Evolutionary conservation across 352 stramenopile genomes (phyloP).

Genomic region (Vaucheria bursata): DNA sequence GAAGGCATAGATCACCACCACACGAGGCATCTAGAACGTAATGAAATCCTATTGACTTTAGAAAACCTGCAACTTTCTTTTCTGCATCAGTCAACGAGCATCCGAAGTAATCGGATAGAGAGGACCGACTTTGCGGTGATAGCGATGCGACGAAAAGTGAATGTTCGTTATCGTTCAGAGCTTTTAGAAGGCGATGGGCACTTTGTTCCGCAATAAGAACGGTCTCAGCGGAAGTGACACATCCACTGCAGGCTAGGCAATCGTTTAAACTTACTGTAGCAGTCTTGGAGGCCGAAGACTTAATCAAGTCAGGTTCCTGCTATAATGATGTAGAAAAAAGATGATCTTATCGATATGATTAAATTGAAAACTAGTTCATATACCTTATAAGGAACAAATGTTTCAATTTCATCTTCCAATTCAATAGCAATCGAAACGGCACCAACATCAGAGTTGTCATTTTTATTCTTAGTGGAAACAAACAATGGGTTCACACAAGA

Average conservation of each 20-base stretch:
- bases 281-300: constrained; percentile 52
- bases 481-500: constrained; percentile 85
- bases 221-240: constrained; percentile 84
- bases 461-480: constrained; percentile 39
- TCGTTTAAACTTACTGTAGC: constrained; percentile 83
- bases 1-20: constrained; percentile 40
- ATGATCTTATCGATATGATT: too few species aligned
- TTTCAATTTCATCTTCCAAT: constrained; percentile 21
- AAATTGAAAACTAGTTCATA: too few species aligned
- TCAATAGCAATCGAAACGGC: constrained; percentile 18
- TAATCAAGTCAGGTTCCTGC: constrained; percentile 51
- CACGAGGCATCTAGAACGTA: constrained; percentile 43
- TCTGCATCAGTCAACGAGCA: constrained; percentile 50
- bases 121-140: constrained; percentile 72
- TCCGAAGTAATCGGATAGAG: constrained; percentile 66
- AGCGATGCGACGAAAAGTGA: constrained; percentile 66
- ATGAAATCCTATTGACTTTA: constrained; percentile 27
- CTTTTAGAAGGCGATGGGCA: constrained; percentile 65
- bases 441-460: constrained; percentile 12
- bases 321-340: too few species aligned
- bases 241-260: constrained; percentile 85
- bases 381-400: neutral
- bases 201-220: constrained; percentile 87
- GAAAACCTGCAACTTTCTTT: constrained; percentile 10
- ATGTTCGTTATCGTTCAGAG: constrained; percentile 39